Evolutionary conservation across 768 basidiomycete genomes (phyloP), one percentile per base, ranked within the genome.

Genomic region (Galerina sulciceps): DNA sequence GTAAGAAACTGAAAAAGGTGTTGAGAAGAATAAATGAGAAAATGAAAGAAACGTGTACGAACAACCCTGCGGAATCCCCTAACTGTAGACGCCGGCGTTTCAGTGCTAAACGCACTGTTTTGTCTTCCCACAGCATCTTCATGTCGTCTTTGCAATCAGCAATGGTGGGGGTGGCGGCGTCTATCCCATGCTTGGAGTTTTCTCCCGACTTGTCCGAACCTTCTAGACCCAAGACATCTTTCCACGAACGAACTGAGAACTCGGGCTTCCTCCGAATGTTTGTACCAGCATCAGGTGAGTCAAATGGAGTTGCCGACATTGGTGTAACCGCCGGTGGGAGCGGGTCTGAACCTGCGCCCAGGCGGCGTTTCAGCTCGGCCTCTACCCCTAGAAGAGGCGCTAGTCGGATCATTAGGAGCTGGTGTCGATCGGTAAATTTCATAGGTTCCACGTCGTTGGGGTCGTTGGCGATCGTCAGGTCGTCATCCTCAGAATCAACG

Each of bases 61-160:
- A 90, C 89, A 91, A 91, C 52, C 83, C 84, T 2, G 88, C 83
- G 0, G 85, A 81, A 57, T 90, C 89, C 23, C 85, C 83, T 35
- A 90, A 70, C 23, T 79, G 76, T 18, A 89, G 65, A 50, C 71
- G 76, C 38, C 79, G 72, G 53, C 75, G 76, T 55, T 72, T 77
- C 36, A 91, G 65, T 18, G 84, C 75, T 4, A 75, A 70, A 53
- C 78, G 81, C 14, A 91, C 79, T 35, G 75, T 67, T n/a, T 67
- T 71, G 63, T 90, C 86, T 17, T 72, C 68, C 89, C 90, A 91
- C 0, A 93, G 76, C 1, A 83, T 74, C 50, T 78, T 77, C 76
- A 84, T 84, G 63, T 91, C 89, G 40, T 87, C 79, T 58, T 81
- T 85, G 67, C 87, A 88, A 1, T 78, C 73, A 5, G 83, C 79